phyloP scores from a whole-genome alignment of 1,139 yeast species.

The Kodamaea arcana region DNA sequence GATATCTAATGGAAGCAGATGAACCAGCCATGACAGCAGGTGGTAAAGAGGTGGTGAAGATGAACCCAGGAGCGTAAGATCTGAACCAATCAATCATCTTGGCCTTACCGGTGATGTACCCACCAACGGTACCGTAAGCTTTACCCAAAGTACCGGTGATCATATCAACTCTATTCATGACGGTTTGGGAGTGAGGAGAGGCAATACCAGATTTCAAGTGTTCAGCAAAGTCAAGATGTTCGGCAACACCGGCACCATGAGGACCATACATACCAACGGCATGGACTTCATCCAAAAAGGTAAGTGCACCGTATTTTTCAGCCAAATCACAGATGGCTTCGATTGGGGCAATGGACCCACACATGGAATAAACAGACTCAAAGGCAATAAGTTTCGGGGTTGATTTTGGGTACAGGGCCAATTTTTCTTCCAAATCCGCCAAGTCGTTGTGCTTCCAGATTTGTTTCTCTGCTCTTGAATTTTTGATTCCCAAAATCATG shows the following conservation, averaged over 20 bases:
- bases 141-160: conserved; percentile 97
- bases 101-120: conserved; percentile 88
- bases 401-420: conserved; percentile 75
- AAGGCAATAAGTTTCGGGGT: conserved; percentile 94
- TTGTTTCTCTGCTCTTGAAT: conserved; percentile 85
- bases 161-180: conserved; percentile 89
- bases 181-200: conserved; percentile 48
- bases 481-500: conserved; percentile 93
- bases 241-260: conserved; percentile 99
- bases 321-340: conserved; percentile 92
- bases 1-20: conserved; percentile 78
- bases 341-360: conserved; percentile 95
- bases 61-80: conserved; percentile 95
- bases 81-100: conserved; percentile 90
- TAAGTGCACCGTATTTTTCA: conserved; percentile 93
- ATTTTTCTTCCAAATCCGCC: conserved; percentile 70
- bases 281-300: conserved; percentile 96
- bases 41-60: conserved; percentile 92
- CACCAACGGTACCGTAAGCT: conserved; percentile 96
- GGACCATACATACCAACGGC: conserved; percentile 99
- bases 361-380: conserved; percentile 97
- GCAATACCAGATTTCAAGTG: conserved; percentile 68
- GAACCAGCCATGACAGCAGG: conserved; percentile 99
- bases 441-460: conserved; percentile 89
- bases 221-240: conserved; percentile 83